Evolutionary conservation across 2,329 filamentous ascomycete genomes (phyloP).

Genomic region (Exophiala calicioides): DNA sequence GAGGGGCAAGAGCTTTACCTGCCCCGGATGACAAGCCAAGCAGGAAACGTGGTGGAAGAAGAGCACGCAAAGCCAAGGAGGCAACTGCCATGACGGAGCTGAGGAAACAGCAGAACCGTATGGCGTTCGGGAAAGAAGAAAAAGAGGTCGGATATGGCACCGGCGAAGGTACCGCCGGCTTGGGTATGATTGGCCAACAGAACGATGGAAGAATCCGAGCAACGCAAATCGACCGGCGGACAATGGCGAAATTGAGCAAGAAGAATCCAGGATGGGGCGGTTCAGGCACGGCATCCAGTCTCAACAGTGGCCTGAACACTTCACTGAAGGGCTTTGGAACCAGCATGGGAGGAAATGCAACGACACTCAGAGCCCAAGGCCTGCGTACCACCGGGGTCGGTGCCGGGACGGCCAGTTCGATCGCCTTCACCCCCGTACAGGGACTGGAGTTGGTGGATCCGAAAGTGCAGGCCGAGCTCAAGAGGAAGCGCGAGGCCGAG

Average conservation of each 20-base stretch:
- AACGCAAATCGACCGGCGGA: slow-evolving; percentile 88
- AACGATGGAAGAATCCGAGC: slow-evolving; percentile 87
- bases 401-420: slow-evolving; percentile 76
- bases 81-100: slow-evolving; percentile 96
- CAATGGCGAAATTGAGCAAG: slow-evolving; percentile 86
- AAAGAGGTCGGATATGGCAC: slow-evolving; percentile 87
- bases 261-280: slow-evolving; percentile 96
- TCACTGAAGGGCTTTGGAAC: slow-evolving; percentile 75
- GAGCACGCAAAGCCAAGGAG: slow-evolving; percentile 93
- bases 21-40: slow-evolving; percentile 94
- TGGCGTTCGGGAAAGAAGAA: slow-evolving; percentile 95
- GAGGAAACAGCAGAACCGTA: slow-evolving; percentile 91
- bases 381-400: slow-evolving; percentile 81
- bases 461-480: slow-evolving; percentile 83
- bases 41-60: slow-evolving; percentile 84
- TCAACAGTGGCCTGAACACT: slow-evolving; percentile 65
- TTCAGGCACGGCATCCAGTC: slow-evolving; percentile 51
- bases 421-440: slow-evolving; percentile 93
- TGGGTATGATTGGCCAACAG: slow-evolving; percentile 92
- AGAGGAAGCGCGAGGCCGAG: slow-evolving; percentile 86
- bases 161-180: slow-evolving; percentile 78
- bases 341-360: slow-evolving; percentile 57
- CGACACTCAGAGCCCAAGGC: slow-evolving; percentile 74
- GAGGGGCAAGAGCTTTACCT: slow-evolving; percentile 80
- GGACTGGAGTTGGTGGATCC: slow-evolving; percentile 94